Evolutionary conservation across 2,329 filamentous ascomycete genomes (phyloP), one percentile per base, ranked within the genome.

Genomic region (Colletotrichum somersetense): DNA sequence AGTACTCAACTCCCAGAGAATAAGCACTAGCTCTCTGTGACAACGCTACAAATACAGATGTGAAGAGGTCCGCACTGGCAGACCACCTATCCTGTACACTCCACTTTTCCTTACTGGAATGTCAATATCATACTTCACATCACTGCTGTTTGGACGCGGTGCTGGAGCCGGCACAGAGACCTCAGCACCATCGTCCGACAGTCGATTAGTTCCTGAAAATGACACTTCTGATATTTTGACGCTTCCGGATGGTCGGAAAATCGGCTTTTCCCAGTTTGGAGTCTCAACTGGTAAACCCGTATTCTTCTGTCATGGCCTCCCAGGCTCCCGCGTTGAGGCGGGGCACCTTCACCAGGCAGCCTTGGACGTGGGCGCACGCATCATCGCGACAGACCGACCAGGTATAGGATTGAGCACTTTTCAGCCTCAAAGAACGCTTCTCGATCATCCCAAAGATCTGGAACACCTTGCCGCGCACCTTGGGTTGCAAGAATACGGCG

Each of bases 271-370:
- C 2, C 80, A 84, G 64, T 83, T 81, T 56, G 84, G 84, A 11
- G 53, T 72, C 2, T 71, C 76, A 0, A 73, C 71, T 4, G 80
- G 80, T 6, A 73, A 77, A 6, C 80, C 81, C 0, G 66, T 84
- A 1, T 74, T 86, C 40, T 83, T 80, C 74, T 83, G 85, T 63
- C 84, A 86, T 73, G 84, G 83, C 11, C 83, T 81, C 64, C 84
- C 83, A 0, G 79, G 79, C 0, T 84, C 80, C 5, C 83, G 83
- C 6, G 75, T 84, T 14, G 84, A 85, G 67, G 80, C 76, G 8
- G 69, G 67, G 7, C 73, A 74, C 12, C 63, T 80, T 23, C 75
- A 81, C 48, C 65, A 74, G 3, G 59, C 77, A 5, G 81, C 79
- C 12, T 67, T 73, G 3, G 73, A 74, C 3, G 75, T 75, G 11